Base-by-base conservation (phyloP, 192 early-diverging fungal species). In the Podila verticillata region DNA sequence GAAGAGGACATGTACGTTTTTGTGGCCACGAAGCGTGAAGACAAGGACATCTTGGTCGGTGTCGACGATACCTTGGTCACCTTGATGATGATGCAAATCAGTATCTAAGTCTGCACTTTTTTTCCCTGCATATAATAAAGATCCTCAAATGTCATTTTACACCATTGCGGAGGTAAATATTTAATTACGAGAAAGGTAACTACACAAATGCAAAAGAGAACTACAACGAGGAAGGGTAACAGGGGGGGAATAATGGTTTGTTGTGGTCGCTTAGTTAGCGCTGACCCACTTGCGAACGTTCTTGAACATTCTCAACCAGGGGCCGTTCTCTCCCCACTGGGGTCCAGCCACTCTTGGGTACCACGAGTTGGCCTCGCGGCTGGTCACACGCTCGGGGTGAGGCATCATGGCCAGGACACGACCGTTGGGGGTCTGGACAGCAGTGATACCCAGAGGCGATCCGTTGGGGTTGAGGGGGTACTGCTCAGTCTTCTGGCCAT, bases 401-500 rank as follows among this genome's bases (percentile, higher is more conserved):
- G 98, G 98, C 98, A 99, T 99, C 84, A 99, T 90, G 17, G 93
- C 92, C 68, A 97, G 74, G 9, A 98, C 93, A 65, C 97, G 91
- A 36, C 98, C 98, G 68, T 95, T 92, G 51, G 88, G 87, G 0
- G 92, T 94, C 49, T 90, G 84, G 5, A 98, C 88, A 17, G 91
- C 98, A n/a, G 97, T 91, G 65, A 99, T 89, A 58, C 95, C 96
- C 65, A 87, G 32, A 17, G 92, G 91, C 31, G 92, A 89, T 24
- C 98, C 98, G 83, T 99, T 99, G 61, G 98, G 98, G 85, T 99
- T 99, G 88, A 88, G 91, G 49, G 98, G 98, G 78, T 99, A 99
- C 71, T 86, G 85, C 66, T 94, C 90, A 17, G 89, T 92, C 17
- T 84, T 82, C 4, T 94, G 91, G 30, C 91, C 91, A 69, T 92